Conservation (phyloP, 768 basidiomycete species). For the Lactifluus volemus region DNA sequence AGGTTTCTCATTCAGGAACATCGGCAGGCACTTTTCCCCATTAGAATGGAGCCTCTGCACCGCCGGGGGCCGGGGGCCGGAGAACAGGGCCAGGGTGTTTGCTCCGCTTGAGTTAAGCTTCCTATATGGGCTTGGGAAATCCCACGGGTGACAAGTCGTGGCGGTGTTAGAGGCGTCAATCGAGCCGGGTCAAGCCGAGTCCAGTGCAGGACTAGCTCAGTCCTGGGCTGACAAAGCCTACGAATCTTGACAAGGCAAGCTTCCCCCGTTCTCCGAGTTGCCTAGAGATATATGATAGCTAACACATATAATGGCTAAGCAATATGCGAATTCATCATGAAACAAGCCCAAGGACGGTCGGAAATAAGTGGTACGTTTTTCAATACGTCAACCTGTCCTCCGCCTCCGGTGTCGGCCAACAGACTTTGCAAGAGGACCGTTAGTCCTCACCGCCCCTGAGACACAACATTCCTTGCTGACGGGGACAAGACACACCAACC, state of each 20-base stretch:
- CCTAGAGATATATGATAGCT: slow-evolving; percentile 8
- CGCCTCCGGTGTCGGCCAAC: neutral
- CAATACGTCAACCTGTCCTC: too few species aligned
- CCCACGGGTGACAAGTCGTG: too few species aligned
- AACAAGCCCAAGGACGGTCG: neutral
- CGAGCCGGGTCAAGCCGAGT: neutral
- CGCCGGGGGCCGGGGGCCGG: neutral
- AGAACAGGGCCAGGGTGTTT: neutral
- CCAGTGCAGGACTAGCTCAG: neutral
- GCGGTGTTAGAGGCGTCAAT: neutral
- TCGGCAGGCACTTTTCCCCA: neutral
- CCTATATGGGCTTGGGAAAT: too few species aligned
- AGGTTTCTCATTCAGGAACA: neutral
- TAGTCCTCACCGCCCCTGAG: neutral
- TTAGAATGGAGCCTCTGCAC: neutral
- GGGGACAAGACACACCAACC: neutral
- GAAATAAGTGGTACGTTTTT: neutral
- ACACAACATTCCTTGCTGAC: neutral
- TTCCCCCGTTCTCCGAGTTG: neutral
- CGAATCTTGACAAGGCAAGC: neutral
- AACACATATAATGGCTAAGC: neutral
- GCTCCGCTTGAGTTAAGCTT: neutral
- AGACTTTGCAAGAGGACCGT: neutral
- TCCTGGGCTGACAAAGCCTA: neutral
- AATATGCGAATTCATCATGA: neutral